Conservation (phyloP, 129 eudicot genomes). For the Tanacetum coccineum region DNA sequence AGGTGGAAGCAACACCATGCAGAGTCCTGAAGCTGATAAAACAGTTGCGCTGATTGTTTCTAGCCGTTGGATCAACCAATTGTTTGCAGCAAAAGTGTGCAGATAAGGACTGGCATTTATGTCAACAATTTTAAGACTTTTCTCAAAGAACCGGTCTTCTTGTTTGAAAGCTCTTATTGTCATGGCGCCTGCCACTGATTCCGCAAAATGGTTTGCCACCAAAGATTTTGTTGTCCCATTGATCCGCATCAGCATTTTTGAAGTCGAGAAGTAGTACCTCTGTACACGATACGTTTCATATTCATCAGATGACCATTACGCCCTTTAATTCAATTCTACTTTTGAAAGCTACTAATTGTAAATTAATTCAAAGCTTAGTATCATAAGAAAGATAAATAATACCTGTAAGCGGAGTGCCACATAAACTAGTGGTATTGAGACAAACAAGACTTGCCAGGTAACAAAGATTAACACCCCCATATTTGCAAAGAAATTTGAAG, state of each 20-base stretch:
- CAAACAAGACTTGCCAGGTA: constrained; percentile 89
- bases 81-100: constrained; percentile 81
- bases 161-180: constrained; percentile 87
- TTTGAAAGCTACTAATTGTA: neutral
- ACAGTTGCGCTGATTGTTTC: constrained; percentile 67
- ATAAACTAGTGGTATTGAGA: constrained; percentile 63
- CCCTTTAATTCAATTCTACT: neutral
- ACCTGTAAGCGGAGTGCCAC: constrained; percentile 84
- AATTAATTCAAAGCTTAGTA: neutral
- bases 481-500: constrained; percentile 50
- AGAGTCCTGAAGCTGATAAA: constrained; percentile 69
- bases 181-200: constrained; percentile 76
- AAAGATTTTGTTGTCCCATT: constrained; percentile 86
- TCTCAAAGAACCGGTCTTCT: constrained; percentile 71
- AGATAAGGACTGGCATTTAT: constrained; percentile 78
- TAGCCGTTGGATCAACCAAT: constrained; percentile 87
- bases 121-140: constrained; percentile 67
- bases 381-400: constrained; percentile 7
- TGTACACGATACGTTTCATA: constrained; percentile 29
- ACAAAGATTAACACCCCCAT: constrained; percentile 66
- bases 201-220: constrained; percentile 89
- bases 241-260: constrained; percentile 82
- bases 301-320: neutral
- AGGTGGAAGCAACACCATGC: constrained; percentile 83
- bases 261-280: constrained; percentile 77